A percentile compares a stretch with the other conserved stretches of the same genome.
Evolutionary conservation across 345 rosid genomes (phyloP).

Genomic region (Populus pruinosa): DNA sequence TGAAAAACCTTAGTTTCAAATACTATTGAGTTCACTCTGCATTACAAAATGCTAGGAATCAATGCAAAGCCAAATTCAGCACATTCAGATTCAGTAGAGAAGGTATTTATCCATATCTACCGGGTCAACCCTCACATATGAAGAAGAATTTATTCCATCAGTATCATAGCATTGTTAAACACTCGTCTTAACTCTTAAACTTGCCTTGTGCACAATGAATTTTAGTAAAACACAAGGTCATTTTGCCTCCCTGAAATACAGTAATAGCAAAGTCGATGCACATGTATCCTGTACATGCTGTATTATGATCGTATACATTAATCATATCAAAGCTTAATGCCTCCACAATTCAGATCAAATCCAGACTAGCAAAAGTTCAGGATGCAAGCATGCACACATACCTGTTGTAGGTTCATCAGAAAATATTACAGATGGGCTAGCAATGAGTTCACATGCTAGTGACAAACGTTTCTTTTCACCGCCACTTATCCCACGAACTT

Average conservation of each 20-base stretch:
- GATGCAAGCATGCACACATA: conserved; percentile 24
- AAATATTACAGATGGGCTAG: conserved; percentile 95
- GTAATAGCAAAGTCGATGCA: too few species aligned
- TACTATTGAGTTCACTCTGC: neutral
- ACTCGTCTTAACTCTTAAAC: too few species aligned
- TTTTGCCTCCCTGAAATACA: too few species aligned
- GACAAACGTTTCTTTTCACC: conserved; percentile 94
- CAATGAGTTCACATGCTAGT: conserved; percentile 90
- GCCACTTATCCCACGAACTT: conserved; percentile 96
- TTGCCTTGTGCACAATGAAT: too few species aligned
- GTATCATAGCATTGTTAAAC: too few species aligned
- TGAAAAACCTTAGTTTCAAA: neutral
- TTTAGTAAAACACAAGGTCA: too few species aligned
- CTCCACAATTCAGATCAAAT: neutral
- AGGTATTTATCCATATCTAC: neutral
- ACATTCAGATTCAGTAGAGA: neutral
- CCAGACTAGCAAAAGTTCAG: conserved; percentile 8
- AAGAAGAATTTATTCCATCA: too few species aligned
- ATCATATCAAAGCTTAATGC: too few species aligned
- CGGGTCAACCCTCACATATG: too few species aligned
- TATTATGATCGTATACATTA: too few species aligned
- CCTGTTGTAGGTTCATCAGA: conserved; percentile 99
- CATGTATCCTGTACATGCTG: too few species aligned
- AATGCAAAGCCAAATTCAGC: too few species aligned
- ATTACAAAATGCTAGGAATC: neutral